These are phyloP conservation scores for Prunella vulgaris DNA, from an alignment of 257 asterid genomes.

Conservation along the genomic window DNA sequence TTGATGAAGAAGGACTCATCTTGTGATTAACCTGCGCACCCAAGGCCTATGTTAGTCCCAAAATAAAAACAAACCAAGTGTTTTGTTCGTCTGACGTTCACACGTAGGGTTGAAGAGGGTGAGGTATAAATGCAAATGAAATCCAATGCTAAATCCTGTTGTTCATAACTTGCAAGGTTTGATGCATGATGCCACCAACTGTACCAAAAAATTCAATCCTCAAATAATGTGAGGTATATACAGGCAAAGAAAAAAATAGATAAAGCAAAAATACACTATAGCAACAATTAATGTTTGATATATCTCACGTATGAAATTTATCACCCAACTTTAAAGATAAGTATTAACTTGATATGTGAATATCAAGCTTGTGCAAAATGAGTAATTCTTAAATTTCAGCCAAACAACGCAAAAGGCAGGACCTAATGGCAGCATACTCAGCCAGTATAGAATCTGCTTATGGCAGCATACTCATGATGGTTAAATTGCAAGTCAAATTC, in stretches of 20 bases:
- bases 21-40: conserved; percentile 16
- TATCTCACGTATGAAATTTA: background rate
- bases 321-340: background rate
- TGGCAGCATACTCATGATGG: background rate
- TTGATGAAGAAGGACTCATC: conserved; percentile 25
- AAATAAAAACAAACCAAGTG: no score
- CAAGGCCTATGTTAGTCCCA: background rate
- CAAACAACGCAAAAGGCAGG: background rate
- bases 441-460: background rate
- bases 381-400: background rate
- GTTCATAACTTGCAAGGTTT: no score
- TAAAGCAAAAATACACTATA: no score
- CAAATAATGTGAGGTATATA: no score
- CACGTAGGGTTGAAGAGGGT: background rate
- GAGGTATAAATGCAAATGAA: background rate
- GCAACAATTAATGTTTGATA: background rate
- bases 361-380: background rate
- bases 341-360: background rate
- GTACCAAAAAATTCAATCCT: no score
- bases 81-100: no score
- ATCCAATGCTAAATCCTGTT: conserved; percentile 22
- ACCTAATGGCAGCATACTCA: background rate
- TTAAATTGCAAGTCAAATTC: background rate
- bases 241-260: no score
- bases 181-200: no score